Evolutionary conservation across 352 stramenopile genomes (phyloP).

Genomic region (Phytophthora parvispora): DNA sequence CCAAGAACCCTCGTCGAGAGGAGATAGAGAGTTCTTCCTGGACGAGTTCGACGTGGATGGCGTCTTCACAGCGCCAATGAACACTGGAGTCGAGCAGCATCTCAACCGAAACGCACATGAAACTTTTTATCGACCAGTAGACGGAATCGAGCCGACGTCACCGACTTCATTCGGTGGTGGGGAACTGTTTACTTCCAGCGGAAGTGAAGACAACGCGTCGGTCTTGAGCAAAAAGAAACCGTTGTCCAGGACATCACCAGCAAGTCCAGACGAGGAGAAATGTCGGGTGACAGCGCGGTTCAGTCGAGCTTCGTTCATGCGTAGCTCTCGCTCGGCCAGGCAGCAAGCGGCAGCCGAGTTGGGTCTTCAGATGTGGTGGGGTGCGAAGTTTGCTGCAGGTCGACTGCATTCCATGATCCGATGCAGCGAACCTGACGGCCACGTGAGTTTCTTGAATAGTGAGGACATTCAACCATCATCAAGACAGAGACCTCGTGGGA

Average conservation of each 20-base stretch:
- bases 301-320: conserved; percentile 19
- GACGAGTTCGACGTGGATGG: conserved; percentile 5
- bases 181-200: conserved; percentile 11
- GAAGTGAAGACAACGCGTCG: conserved; percentile 8
- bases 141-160: neutral
- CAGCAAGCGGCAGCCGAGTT: conserved; percentile 18
- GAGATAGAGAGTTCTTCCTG: conserved; percentile 17
- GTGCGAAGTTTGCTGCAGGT: conserved; percentile 12
- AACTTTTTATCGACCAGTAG: neutral
- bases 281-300: neutral
- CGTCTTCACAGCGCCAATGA: too few relatives aligned
- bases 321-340: conserved; percentile 4
- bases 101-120: neutral
- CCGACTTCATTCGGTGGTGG: neutral
- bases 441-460: neutral
- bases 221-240: too few relatives aligned
- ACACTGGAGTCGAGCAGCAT: neutral
- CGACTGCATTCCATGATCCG: conserved; percentile 29
- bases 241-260: too few relatives aligned
- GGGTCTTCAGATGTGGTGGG: conserved; percentile 13
- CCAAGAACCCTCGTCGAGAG: neutral
- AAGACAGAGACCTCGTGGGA: conserved; percentile 1
- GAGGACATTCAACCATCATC: neutral
- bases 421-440: neutral
- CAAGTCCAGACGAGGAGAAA: neutral